Percentiles rank a stretch among this genome's conserved stretches.
Conservation (phyloP, 305 asterid genomes). For the Fraxinus platypoda region DNA sequence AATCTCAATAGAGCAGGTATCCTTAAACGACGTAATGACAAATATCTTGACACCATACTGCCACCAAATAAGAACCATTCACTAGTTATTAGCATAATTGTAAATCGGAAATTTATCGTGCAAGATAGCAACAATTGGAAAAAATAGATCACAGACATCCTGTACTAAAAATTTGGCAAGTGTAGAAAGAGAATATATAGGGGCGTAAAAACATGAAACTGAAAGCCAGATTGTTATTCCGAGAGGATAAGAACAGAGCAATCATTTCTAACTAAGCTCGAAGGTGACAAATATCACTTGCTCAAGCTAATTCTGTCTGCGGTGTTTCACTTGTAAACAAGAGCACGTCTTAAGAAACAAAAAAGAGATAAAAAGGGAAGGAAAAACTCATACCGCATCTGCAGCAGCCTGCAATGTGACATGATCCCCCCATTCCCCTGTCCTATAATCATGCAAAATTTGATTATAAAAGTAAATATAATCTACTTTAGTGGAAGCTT, state of each 20-base stretch:
- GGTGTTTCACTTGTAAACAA: not conserved
- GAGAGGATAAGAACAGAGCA: not conserved
- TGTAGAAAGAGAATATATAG: not conserved
- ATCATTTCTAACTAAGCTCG: not conserved
- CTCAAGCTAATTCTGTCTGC: not conserved
- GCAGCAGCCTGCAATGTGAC: constrained; percentile 95
- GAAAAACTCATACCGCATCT: constrained; percentile 56
- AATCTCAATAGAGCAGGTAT: constrained; percentile 92
- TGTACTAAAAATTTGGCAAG: not conserved
- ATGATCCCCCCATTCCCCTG: constrained; percentile 97
- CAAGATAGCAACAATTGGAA: not conserved
- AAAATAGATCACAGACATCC: not conserved
- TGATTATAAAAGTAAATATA: constrained; percentile 15
- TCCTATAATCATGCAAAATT: constrained; percentile 44
- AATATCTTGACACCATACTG: constrained; percentile 89
- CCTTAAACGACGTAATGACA: constrained; percentile 83
- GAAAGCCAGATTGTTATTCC: not conserved
- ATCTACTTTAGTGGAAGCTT: not conserved
- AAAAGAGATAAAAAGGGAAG: constrained; percentile 4
- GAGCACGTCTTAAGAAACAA: not conserved
- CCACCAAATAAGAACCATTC: constrained; percentile 12
- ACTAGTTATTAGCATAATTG: not conserved
- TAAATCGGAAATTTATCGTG: not conserved
- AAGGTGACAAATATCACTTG: not conserved
- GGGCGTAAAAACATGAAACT: not conserved